A percentile compares a stretch with the other conserved stretches of the same genome.
Evolutionary conservation across 2,329 filamentous ascomycete species (phyloP).

Genomic region (Botryotinia narcissicola): DNA sequence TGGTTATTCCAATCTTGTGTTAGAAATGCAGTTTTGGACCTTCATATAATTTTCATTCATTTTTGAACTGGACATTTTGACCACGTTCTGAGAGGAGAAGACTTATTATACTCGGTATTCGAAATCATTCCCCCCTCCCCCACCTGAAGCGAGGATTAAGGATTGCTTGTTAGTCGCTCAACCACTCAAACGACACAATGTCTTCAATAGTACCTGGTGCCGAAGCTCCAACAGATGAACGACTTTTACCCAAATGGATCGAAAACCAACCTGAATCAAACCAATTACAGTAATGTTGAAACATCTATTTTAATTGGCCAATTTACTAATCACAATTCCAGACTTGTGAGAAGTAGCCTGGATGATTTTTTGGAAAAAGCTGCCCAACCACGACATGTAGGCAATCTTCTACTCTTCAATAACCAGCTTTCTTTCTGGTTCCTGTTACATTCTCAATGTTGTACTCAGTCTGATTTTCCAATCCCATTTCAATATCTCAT

Average conservation of each 20-base stretch:
- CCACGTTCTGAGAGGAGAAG: not conserved
- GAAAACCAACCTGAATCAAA: constrained; percentile 41
- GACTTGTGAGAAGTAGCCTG: constrained; percentile 29
- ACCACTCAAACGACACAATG: constrained; percentile 5
- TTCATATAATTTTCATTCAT: not conserved
- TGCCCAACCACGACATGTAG: constrained; percentile 48
- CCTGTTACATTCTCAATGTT: not conserved
- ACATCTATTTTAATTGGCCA: constrained; percentile 23
- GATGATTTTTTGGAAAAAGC: constrained; percentile 32
- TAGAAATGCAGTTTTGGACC: not conserved
- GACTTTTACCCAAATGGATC: constrained; percentile 42
- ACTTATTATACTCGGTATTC: not conserved
- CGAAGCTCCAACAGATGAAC: constrained; percentile 28
- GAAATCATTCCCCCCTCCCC: not conserved
- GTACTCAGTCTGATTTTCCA: not conserved
- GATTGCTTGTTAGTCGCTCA: not conserved
- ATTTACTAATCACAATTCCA: constrained; percentile 20
- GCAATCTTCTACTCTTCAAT: not conserved
- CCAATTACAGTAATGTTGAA: constrained; percentile 40
- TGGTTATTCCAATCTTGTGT: not conserved
- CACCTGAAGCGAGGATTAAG: constrained; percentile 13
- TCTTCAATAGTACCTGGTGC: not conserved
- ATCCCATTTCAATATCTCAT: not conserved
- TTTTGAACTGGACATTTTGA: not conserved
- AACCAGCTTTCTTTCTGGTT: not conserved